A percentile compares a stretch with the other conserved stretches of the same genome.
Evolutionary conservation across 23 red algal genomes (phyloP).

Genomic region (Gracilaria gracilis): DNA sequence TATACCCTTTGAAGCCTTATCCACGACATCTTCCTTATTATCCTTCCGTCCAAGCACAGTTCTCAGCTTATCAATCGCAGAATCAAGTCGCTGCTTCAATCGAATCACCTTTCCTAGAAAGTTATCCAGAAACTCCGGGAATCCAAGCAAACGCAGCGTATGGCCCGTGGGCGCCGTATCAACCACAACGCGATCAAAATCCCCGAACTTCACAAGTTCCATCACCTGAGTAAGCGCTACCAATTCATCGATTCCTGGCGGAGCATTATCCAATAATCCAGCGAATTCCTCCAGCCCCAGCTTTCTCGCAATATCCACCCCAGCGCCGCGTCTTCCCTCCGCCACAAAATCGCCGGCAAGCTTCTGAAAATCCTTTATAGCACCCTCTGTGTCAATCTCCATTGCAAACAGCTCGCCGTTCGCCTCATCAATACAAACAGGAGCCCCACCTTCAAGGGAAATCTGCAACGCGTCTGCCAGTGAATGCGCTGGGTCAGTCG

Average conservation of each 20-base stretch:
- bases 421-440: constrained; percentile 62
- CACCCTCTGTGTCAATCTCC: constrained; percentile 93
- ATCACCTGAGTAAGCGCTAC: constrained; percentile 94
- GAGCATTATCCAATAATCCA: constrained; percentile 88
- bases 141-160: constrained; percentile 89
- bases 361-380: constrained; percentile 83
- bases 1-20: constrained; percentile 50
- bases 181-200: constrained; percentile 92
- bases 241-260: constrained; percentile 96
- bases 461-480: constrained; percentile 84
- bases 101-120: constrained; percentile 89
- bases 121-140: constrained; percentile 94
- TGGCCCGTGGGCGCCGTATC: constrained; percentile 99
- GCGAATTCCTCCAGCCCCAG: constrained; percentile 94
- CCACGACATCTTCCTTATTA: constrained; percentile 56
- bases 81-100: constrained; percentile 85
- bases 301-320: constrained; percentile 80
- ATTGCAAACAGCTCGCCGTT: constrained; percentile 74
- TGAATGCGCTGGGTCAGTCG: constrained; percentile 98
- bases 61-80: constrained; percentile 68
- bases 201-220: constrained; percentile 75
- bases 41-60: constrained; percentile 65
- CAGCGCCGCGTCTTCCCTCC: constrained; percentile 62
- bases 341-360: constrained; percentile 65
- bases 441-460: constrained; percentile 72